phyloP scores from a whole-genome alignment of 495 filamentous ascomycete genomes.

The Lasiosphaeria ovina region DNA sequence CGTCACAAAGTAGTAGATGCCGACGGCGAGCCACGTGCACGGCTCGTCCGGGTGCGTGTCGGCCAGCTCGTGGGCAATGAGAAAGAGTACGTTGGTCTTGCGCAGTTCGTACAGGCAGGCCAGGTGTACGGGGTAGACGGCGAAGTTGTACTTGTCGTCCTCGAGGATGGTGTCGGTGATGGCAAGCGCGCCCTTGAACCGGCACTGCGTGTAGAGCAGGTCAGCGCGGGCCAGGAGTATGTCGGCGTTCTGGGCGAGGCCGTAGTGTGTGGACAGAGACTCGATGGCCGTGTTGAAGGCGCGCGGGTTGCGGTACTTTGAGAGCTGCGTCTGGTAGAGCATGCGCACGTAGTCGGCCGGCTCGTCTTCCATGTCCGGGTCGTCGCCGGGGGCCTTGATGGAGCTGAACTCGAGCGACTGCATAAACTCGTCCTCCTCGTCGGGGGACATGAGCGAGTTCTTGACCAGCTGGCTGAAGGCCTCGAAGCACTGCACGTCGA shows the following conservation, averaged over 20 bases:
- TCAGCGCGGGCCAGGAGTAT: constrained; percentile 90
- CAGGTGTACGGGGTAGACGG: constrained; percentile 84
- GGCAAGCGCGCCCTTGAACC: constrained; percentile 79
- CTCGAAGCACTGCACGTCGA: constrained; percentile 98
- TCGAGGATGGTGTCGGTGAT: constrained; percentile 81
- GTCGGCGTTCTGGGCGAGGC: constrained; percentile 82
- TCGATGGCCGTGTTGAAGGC: constrained; percentile 86
- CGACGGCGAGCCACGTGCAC: constrained; percentile 88
- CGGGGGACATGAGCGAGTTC: constrained; percentile 95
- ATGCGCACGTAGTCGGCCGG: constrained; percentile 90
- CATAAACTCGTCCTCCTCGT: constrained; percentile 92
- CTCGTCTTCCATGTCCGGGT: constrained; percentile 66
- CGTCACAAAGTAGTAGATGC: constrained; percentile 89
- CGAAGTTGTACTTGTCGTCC: constrained; percentile 82
- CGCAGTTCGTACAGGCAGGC: constrained; percentile 87
- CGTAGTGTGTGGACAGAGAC: constrained; percentile 88
- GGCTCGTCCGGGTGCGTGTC: constrained; percentile 90
- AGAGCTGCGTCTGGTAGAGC: constrained; percentile 94
- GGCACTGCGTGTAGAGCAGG: constrained; percentile 90
- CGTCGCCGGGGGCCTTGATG: constrained; percentile 52
- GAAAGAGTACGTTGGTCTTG: constrained; percentile 82
- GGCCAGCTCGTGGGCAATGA: constrained; percentile 90
- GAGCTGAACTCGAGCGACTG: constrained; percentile 89
- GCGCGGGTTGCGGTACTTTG: constrained; percentile 87
- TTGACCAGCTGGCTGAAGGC: constrained; percentile 97